Conservation (phyloP, 1,139 yeast genomes). For the Pichia kudriavzevii region DNA sequence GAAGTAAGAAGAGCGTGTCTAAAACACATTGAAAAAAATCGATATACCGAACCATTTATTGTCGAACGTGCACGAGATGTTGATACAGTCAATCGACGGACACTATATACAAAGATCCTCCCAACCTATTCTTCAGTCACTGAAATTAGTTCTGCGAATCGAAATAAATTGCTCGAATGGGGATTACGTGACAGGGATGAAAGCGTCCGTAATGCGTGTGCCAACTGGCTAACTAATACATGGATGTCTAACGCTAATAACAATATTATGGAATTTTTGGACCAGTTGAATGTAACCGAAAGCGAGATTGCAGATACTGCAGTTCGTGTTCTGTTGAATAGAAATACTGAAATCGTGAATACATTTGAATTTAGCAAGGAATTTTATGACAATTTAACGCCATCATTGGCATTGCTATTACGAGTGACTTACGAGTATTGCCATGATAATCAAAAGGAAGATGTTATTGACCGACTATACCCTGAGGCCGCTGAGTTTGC, state of each 20-base stretch:
- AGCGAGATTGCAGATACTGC: constrained; percentile 63
- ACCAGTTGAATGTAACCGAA: constrained; percentile 58
- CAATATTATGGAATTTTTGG: constrained; percentile 66
- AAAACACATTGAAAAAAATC: constrained; percentile 54
- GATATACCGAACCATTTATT: constrained; percentile 48
- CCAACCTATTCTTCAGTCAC: constrained; percentile 65
- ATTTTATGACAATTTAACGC: constrained; percentile 64
- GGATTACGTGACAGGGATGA: constrained; percentile 85
- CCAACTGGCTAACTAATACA: constrained; percentile 55
- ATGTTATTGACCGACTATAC: constrained; percentile 61
- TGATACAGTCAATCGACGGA: constrained; percentile 62
- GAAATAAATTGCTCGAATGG: constrained; percentile 69
- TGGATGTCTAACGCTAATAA: constrained; percentile 71
- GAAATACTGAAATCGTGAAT: constrained; percentile 54
- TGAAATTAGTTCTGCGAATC: constrained; percentile 46
- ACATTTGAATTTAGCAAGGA: constrained; percentile 49
- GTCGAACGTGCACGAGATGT: constrained; percentile 80
- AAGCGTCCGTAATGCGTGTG: constrained; percentile 64
- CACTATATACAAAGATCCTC: constrained; percentile 62
- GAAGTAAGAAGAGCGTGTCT: constrained; percentile 87
- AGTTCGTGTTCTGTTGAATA: constrained; percentile 52
- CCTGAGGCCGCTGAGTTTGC: constrained; percentile 80
- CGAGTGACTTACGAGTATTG: constrained; percentile 64
- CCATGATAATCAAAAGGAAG: constrained; percentile 41
- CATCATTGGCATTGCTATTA: constrained; percentile 68